phyloP scores from a whole-genome alignment of 2,329 filamentous ascomycete genomes.

The Penicillium sp. region DNA sequence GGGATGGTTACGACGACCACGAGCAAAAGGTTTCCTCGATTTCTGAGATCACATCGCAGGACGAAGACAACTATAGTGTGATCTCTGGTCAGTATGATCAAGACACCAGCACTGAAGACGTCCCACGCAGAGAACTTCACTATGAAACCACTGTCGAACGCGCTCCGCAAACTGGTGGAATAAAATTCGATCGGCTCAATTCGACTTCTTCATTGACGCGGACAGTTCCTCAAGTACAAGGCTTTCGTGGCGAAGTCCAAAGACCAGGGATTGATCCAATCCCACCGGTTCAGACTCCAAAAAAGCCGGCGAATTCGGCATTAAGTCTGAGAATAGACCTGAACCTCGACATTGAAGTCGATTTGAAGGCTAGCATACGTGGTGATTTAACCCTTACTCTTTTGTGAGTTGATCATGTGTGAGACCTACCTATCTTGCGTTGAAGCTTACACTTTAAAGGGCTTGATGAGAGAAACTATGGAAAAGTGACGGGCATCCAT shows the following conservation, averaged over 20 bases:
- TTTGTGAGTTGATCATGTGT: slow-evolving; percentile 1
- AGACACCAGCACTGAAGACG: neutral
- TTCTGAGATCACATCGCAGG: neutral
- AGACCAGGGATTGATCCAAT: neutral
- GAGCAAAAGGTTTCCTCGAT: neutral
- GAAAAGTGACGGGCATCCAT: neutral
- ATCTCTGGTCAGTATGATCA: neutral
- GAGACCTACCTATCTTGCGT: neutral
- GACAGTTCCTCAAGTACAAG: neutral
- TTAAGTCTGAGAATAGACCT: slow-evolving; percentile 56
- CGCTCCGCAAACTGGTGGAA: neutral
- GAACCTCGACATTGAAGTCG: slow-evolving; percentile 60
- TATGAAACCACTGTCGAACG: neutral
- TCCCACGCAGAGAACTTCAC: neutral
- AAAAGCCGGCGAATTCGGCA: neutral
- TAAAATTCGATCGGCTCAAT: neutral
- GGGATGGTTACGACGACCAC: neutral
- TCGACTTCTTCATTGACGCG: neutral
- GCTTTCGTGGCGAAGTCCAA: neutral
- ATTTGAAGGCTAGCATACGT: slow-evolving; percentile 61
- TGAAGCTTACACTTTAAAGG: neutral
- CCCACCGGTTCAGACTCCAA: neutral
- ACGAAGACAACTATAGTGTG: neutral
- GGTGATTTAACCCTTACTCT: slow-evolving; percentile 50
- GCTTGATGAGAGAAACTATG: neutral